phyloP scores from a whole-genome alignment of 75 land plant genomes.

The Cunninghamia lanceolata region DNA sequence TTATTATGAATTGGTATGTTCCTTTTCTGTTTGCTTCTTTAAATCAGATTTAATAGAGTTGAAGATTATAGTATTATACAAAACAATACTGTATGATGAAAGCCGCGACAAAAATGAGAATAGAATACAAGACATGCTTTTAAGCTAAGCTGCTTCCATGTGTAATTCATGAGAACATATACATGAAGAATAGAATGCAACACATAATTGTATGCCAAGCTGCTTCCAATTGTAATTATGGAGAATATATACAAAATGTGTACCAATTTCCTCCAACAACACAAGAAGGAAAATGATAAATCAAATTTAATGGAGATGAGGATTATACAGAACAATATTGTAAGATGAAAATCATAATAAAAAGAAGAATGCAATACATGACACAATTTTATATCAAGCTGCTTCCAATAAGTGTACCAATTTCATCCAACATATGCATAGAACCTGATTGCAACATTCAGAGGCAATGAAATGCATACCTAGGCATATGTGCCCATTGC shows the following conservation, averaged over 20 bases:
- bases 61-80: neutral
- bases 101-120: neutral
- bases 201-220: too few species aligned
- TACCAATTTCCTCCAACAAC: too few species aligned
- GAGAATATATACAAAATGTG: too few species aligned
- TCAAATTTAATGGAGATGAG: neutral
- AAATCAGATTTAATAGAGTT: neutral
- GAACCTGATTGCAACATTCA: neutral
- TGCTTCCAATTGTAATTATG: too few species aligned
- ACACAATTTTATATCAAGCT: neutral
- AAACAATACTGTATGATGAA: neutral
- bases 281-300: too few species aligned
- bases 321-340: neutral
- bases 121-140: neutral
- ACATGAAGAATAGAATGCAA: too few species aligned
- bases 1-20: neutral
- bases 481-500: conserved; percentile 54
- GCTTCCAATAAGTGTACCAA: neutral
- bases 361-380: neutral
- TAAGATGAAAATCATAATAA: neutral
- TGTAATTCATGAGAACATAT: too few species aligned
- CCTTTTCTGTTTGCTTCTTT: neutral
- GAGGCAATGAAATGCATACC: conserved; percentile 20
- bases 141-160: neutral
- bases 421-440: neutral